Conservation (phyloP, 169 alveolate species). For the Ichthyophthirius multifiliis region DNA sequence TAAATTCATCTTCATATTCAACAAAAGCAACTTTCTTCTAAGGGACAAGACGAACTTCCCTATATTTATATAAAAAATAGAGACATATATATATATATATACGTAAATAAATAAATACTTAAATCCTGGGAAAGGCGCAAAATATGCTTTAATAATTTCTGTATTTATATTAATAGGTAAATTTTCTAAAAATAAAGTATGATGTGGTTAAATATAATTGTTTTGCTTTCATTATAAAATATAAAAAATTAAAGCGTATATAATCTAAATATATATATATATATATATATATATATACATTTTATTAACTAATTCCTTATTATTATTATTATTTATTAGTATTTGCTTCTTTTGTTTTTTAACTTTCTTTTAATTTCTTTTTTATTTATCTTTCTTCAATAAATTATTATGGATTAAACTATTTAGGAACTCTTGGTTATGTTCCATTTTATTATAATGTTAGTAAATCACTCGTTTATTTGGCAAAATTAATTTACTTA, state of each 20-base stretch:
- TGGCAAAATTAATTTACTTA: background rate
- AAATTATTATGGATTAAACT: background rate
- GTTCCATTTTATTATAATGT: background rate
- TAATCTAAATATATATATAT: too few species aligned
- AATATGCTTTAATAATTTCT: constrained; percentile 2
- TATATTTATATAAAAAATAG: constrained; percentile 11
- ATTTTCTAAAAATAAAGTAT: constrained; percentile 3
- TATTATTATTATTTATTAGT: too few species aligned
- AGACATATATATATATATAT: background rate
- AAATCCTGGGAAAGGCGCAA: constrained; percentile 4
- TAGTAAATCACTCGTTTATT: background rate
- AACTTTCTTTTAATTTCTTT: background rate
- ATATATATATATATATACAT: too few species aligned
- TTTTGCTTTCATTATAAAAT: background rate
- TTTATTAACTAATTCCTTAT: too few species aligned
- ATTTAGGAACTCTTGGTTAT: background rate
- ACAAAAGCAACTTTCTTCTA: constrained; percentile 45
- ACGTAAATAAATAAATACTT: background rate
- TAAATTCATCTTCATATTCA: constrained; percentile 38
- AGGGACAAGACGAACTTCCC: constrained; percentile 38
- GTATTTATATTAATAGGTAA: background rate
- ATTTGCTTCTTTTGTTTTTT: background rate
- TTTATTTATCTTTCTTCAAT: constrained; percentile 6
- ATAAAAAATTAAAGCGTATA: background rate
- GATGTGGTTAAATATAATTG: background rate